phyloP scores from a whole-genome alignment of 176 grass and related monocot species.

The Saccharum officinarum region DNA sequence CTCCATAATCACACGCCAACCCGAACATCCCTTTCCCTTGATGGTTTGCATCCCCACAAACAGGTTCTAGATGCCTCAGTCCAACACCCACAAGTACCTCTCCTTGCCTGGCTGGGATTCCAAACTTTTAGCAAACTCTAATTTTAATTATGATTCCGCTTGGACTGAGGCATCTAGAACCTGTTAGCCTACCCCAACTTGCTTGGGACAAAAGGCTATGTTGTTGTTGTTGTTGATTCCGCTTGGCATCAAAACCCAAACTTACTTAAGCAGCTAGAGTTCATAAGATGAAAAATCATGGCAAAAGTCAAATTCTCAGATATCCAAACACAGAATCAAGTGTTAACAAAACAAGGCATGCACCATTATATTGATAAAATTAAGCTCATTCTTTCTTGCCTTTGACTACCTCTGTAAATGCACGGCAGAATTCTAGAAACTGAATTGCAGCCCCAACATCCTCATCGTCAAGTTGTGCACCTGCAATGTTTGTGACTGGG shows the following conservation, averaged over 20 bases:
- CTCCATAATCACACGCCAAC: neutral
- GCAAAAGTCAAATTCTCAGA: neutral
- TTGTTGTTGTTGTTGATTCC: too few relatives aligned
- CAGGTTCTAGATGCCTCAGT: neutral
- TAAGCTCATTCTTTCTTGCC: conserved; percentile 18
- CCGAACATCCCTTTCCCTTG: neutral
- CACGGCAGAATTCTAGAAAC: conserved; percentile 71
- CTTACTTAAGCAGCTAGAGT: neutral
- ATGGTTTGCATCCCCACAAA: conserved; percentile 3
- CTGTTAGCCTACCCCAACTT: too few relatives aligned
- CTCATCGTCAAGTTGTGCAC: conserved; percentile 42
- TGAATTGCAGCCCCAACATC: conserved; percentile 71
- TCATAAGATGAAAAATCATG: neutral
- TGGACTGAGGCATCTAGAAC: too few relatives aligned
- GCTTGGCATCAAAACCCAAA: neutral
- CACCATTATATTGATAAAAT: neutral
- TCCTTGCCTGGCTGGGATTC: neutral
- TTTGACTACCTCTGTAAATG: conserved; percentile 71
- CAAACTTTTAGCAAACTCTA: conserved; percentile 13
- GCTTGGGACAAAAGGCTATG: too few relatives aligned
- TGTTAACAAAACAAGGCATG: conserved; percentile 25
- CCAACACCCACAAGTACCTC: neutral
- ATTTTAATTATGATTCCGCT: neutral
- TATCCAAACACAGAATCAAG: neutral
- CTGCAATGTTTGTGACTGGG: conserved; percentile 44